Evolutionary conservation across 2,329 filamentous ascomycete genomes (phyloP).

Genomic region (Drechmeria coniospora): DNA sequence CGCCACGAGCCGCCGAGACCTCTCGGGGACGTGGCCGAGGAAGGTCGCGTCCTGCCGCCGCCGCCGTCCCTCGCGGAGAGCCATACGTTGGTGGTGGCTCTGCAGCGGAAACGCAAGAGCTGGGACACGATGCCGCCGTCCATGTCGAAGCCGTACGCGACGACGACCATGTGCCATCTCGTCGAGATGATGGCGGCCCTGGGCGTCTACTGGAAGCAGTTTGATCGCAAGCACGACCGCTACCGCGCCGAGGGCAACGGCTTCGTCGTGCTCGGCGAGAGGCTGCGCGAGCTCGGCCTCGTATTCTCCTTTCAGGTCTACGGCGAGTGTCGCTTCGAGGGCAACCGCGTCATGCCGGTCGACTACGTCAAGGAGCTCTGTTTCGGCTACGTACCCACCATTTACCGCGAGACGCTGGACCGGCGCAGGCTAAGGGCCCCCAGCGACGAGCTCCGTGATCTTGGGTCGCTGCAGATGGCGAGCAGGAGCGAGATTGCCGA

Average conservation of each 20-base stretch:
- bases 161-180: slow-evolving; percentile 38
- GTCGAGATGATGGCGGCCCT: slow-evolving; percentile 38
- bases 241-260: slow-evolving; percentile 42
- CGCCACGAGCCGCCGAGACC: slow-evolving; percentile 1
- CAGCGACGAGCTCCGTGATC: slow-evolving; percentile 24
- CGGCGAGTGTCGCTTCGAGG: slow-evolving; percentile 30
- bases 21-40: background rate
- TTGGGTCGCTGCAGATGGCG: slow-evolving; percentile 31
- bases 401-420: slow-evolving; percentile 28
- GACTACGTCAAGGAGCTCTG: slow-evolving; percentile 38
- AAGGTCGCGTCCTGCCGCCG: slow-evolving; percentile 7
- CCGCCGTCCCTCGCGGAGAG: slow-evolving; percentile 12
- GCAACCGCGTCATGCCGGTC: slow-evolving; percentile 36
- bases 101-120: slow-evolving; percentile 30
- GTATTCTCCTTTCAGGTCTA: slow-evolving; percentile 38
- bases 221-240: slow-evolving; percentile 33
- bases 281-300: slow-evolving; percentile 33
- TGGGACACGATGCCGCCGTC: slow-evolving; percentile 37
- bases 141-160: slow-evolving; percentile 34
- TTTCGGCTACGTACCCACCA: slow-evolving; percentile 40
- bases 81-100: slow-evolving; percentile 28
- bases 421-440: slow-evolving; percentile 21
- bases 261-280: slow-evolving; percentile 31
- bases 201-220: slow-evolving; percentile 44
- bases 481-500: slow-evolving; percentile 33